Base-by-base conservation (phyloP, 768 basidiomycete genomes). In the Rhodosporidiobolus odoratus region DNA sequence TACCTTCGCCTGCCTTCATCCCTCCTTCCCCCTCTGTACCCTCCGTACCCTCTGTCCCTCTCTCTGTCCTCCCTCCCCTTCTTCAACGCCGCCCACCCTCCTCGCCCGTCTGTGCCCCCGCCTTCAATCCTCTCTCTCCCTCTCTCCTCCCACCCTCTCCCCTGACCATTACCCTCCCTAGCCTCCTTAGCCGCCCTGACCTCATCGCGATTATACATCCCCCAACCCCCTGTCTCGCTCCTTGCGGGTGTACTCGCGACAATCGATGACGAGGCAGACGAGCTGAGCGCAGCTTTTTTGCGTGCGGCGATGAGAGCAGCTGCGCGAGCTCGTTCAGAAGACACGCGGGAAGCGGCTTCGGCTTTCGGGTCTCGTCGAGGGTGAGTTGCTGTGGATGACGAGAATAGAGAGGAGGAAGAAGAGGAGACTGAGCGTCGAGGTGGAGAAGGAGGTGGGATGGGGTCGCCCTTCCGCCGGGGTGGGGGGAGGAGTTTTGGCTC, bases 151-250 rank as follows among this genome's bases (percentile, higher is more conserved):
- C 43, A 13, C 3, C 47, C 23, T 37, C 61, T 27, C 27, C 37
- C 16, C 16, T 27, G 4, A n/a, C 23, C 62, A 35, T 66, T 48
- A 47, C 52, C 40, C 34, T 34, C 41, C n/a, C 73, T 27, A 47
- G 50, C 62, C 40, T 40, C 47, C 54, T 38, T 38, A 32, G 73
- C 69, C 52, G 25, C 56, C 43, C 48, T 32, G 13, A 61, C 59
- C 41, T 65, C 73, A 35, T 68, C 56, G 16, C 59, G 34, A 34
- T 74, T 71, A 34, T 63, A 74, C 69, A 70, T 65, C 9, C 72
- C 72, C 37, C 48, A 73, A 27, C 71, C 71, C 1, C 67, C 59
- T n/a, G 5, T 40, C 47, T 74, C 68, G 23, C 68, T 74, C 56
- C 73, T 30, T 45, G 64, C 37, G 10, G 73, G 65, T 30, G 62